phyloP scores from a whole-genome alignment of 768 basidiomycete species.

The Amanita jacksonii region DNA sequence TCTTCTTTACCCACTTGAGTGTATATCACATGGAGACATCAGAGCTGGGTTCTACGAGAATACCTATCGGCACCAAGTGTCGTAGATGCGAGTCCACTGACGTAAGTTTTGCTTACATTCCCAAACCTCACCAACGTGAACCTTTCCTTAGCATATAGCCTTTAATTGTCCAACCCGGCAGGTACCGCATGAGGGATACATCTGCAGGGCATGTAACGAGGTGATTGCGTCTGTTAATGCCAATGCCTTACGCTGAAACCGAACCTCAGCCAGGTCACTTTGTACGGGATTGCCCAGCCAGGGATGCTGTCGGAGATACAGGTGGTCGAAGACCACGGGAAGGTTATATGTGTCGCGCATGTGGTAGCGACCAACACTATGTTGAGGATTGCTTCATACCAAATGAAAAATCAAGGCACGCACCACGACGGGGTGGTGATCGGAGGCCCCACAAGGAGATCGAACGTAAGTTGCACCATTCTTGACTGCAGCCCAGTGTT shows the following conservation, averaged over 20 bases:
- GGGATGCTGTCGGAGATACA: constrained; percentile 69
- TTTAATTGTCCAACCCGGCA: constrained; percentile 65
- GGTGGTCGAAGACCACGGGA: constrained; percentile 74
- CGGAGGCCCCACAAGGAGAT: constrained; percentile 69
- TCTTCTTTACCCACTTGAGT: not conserved
- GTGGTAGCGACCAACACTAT: constrained; percentile 79
- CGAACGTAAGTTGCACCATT: constrained; percentile 42
- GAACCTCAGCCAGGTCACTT: constrained; percentile 64
- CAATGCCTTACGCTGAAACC: not conserved
- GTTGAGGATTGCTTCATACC: constrained; percentile 80
- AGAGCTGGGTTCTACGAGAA: too few species aligned
- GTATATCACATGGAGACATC: constrained; percentile 22
- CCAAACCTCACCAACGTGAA: constrained; percentile 2
- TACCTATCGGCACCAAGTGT: constrained; percentile 69
- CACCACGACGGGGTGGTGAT: constrained; percentile 32
- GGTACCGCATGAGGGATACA: constrained; percentile 75
- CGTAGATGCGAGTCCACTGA: constrained; percentile 68
- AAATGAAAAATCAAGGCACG: constrained; percentile 36
- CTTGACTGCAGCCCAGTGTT: constrained; percentile 5
- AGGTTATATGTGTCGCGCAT: constrained; percentile 88
- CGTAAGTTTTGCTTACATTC: constrained; percentile 27
- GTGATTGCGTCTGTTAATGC: constrained; percentile 26
- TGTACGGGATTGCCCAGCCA: constrained; percentile 82
- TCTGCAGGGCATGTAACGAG: constrained; percentile 78
- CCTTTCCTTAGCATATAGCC: constrained; percentile 55